Base-by-base conservation (phyloP, 257 asterid genomes). In the Nicotiana knightiana region DNA sequence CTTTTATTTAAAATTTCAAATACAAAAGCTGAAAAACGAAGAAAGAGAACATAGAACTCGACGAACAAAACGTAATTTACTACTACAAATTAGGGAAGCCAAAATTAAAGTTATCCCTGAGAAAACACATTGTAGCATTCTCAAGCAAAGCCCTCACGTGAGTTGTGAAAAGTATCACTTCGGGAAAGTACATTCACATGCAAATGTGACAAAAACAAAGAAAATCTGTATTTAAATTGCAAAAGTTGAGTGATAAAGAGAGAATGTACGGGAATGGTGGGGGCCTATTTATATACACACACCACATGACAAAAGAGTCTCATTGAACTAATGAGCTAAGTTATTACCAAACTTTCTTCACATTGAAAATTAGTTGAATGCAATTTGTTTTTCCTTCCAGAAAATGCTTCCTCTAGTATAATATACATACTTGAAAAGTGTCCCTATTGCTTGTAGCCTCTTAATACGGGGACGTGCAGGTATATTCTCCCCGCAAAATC, bases 101-200 rank as follows among this genome's bases (percentile, higher is more conserved):
- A 73, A 24, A 73, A 61, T 70, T 39, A 43, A 43, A 39, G 10
- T 61, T 39, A 61, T 66, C 82, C 82, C 58, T 48, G 28, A 37
- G 26, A 61, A 61, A 21, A 61, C 17, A 58, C 39, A 79, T 28
- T 66, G 64, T 76, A 76, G 66, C 67, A 76, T 55, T 76, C 53
- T 80, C 10, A 62, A 61, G 59, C 21, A 78, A 86, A 88, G 84
- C 81, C 71, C 81, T 90, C 94, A 90, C 92, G 90, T 89, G 92
- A 87, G 88, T 84, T 67, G 51, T 9, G 67, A 59, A 59, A 61
- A 61, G 82, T 61, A 79, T 61, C 86, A 81, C 87, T 85, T 83
- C 77, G 89, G 90, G 90, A 86, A 87, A 85, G 92, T 89, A 87
- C 92, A 86, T 86, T 90, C 94, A 90, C 94, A 86, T 89, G 94